Evolutionary conservation across 768 basidiomycete species (phyloP), one percentile per base, ranked within the genome.

Genomic region (Rhodotorula toruloides): DNA sequence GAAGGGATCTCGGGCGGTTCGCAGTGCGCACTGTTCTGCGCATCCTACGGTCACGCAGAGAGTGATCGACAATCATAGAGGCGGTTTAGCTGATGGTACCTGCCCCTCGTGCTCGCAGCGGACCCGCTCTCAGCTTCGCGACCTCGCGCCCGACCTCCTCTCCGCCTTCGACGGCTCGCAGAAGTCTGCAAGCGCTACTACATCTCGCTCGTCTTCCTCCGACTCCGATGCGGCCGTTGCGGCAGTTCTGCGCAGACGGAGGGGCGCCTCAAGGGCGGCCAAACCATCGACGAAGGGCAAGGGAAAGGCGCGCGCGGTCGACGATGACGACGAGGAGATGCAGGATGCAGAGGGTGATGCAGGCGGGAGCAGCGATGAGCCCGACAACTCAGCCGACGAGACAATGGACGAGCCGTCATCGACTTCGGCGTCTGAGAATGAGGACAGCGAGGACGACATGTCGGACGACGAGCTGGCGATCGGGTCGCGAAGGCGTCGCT

Each of bases 291-390:
- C 21, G n/a, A 49, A 31, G 54, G 31, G 11, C 16, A 29, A 47
- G n/a, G 43, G 34, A 5, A 29, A 47, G 32, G 27, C 22, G 11
- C 29, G 43, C 16, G 27, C 39, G 7, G 44, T 10, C 40, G 39
- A 25, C 19, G 54, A 61, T 10, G 54, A 64, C 22, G 65, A 54
- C 40, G 64, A 56, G 21, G 60, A 60, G 47, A 55, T 46, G 52
- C 44, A 25, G 27, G 49, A 27, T 2, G 40, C 36, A 1, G 59
- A 57, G 17, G 44, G 54, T 1, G 58, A 44, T 12, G 69, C 44
- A 6, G 36, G 39, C 12, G 58, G 47, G 29, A 44, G 17, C 42
- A 40, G 9, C n/a, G 58, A 50, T 42, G 55, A 52, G 8, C n/a
- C 34, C 21, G 54, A 34, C 27, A 42, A 31, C 31, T 16, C 27